A percentile compares a stretch with the other conserved stretches of the same genome.
These are phyloP conservation scores for Akanthomyces dipterigenus DNA, from an alignment of 2,329 filamentous ascomycete genomes.

Conservation along the genomic window DNA sequence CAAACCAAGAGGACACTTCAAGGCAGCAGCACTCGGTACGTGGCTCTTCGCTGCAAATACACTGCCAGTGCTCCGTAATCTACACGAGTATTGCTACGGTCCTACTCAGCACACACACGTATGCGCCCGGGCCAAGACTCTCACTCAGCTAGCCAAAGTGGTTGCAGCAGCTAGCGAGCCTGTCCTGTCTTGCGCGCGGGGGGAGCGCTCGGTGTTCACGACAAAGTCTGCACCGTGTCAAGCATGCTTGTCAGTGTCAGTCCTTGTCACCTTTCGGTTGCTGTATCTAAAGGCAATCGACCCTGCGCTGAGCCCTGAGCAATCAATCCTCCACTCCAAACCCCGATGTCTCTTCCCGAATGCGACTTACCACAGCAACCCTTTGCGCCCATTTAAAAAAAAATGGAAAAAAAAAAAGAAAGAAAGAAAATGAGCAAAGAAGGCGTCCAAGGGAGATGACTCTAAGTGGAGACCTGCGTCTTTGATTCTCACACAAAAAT, in stretches of 20 bases:
- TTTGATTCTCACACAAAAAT: background rate
- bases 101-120: background rate
- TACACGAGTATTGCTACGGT: too few relatives aligned
- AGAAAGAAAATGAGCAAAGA: background rate
- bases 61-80: too few relatives aligned
- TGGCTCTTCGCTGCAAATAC: background rate
- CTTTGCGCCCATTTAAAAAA: background rate
- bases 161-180: background rate
- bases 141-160: background rate
- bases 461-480: background rate
- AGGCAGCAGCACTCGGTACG: background rate
- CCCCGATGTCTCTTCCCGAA: background rate
- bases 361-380: background rate
- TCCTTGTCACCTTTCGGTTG: background rate
- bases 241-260: background rate
- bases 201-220: background rate
- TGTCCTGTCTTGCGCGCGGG: background rate
- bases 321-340: background rate
- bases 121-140: background rate
- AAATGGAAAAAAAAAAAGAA: background rate
- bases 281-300: background rate
- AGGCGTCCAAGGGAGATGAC: background rate
- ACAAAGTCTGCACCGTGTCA: background rate
- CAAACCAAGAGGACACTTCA: background rate
- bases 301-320: background rate